A percentile compares a stretch with the other conserved stretches of the same genome.
Conservation (phyloP, 2,329 filamentous ascomycete genomes). For the Corniculantispora saksenae region DNA sequence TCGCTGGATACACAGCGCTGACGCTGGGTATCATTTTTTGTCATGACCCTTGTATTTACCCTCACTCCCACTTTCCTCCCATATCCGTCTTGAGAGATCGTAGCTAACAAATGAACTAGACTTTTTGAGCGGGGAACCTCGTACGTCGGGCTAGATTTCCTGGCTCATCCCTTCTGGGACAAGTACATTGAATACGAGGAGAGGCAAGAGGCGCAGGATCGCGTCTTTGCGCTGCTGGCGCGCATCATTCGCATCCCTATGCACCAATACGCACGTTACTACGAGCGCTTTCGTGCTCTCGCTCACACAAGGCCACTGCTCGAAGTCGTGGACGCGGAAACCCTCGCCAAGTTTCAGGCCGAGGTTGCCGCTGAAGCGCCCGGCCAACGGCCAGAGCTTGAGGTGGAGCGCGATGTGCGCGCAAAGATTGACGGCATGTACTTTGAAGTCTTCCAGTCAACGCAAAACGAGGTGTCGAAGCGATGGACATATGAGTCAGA, state of each 20-base stretch:
- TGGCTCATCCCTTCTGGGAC: constrained; percentile 97
- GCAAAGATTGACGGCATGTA: constrained; percentile 77
- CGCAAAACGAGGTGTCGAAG: constrained; percentile 85
- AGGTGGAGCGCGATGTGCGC: constrained; percentile 81
- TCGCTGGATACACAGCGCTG: constrained; percentile 3
- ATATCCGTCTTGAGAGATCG: constrained; percentile 8
- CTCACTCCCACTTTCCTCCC: constrained; percentile 21
- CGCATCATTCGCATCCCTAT: constrained; percentile 88
- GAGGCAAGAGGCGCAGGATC: constrained; percentile 78
- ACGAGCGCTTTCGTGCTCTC: constrained; percentile 81
- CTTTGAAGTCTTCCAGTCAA: constrained; percentile 76
- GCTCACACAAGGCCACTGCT: constrained; percentile 70
- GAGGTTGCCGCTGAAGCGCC: constrained; percentile 70
- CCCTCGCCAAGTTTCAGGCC: constrained; percentile 65
- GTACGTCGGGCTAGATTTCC: constrained; percentile 87
- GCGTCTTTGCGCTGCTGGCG: constrained; percentile 79
- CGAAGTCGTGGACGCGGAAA: constrained; percentile 71
- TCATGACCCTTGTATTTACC: constrained; percentile 26
- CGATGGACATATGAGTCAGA: constrained; percentile 94
- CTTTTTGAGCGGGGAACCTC: constrained; percentile 88
- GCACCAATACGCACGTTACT: constrained; percentile 95
- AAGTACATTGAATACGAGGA: constrained; percentile 98
- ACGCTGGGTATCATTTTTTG: constrained; percentile 14
- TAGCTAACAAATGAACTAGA: constrained; percentile 52
- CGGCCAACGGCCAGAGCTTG: constrained; percentile 66